phyloP scores from a whole-genome alignment of 805 yeast genomes.

The Suhomyces kilbournensis region DNA sequence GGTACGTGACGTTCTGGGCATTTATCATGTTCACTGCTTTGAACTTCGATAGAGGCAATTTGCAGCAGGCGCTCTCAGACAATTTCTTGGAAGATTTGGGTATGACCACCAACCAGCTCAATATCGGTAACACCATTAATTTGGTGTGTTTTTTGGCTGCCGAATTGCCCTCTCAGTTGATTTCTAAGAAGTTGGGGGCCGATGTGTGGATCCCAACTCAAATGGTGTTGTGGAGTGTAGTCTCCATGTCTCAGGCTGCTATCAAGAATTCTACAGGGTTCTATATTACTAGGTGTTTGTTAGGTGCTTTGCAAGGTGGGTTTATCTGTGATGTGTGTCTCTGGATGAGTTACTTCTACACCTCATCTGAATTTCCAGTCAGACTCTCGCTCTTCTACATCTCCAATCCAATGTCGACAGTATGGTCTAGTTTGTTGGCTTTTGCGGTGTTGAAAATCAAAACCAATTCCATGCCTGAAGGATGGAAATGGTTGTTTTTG shows the following conservation, averaged over 20 bases:
- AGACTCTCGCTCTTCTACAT: constrained; percentile 62
- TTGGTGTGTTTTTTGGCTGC: constrained; percentile 21
- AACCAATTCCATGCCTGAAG: constrained; percentile 42
- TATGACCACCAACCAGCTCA: constrained; percentile 22
- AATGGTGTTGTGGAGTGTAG: constrained; percentile 22
- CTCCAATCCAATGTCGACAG: constrained; percentile 47
- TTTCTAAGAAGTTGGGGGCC: constrained; percentile 24
- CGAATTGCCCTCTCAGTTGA: constrained; percentile 25
- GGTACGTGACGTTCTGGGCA: constrained; percentile 22
- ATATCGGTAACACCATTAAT: constrained; percentile 21
- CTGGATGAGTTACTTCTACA: constrained; percentile 68
- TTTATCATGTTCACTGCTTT: constrained; percentile 21
- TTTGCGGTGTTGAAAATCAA: constrained; percentile 53
- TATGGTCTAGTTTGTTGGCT: constrained; percentile 45
- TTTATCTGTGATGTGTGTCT: constrained; percentile 58
- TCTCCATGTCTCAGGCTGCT: constrained; percentile 19
- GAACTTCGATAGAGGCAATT: constrained; percentile 24
- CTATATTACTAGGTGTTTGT: constrained; percentile 20
- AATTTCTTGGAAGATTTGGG: constrained; percentile 19
- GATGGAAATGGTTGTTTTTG: constrained; percentile 68
- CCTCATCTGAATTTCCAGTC: constrained; percentile 53
- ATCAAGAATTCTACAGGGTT: constrained; percentile 17
- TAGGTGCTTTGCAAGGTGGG: constrained; percentile 26
- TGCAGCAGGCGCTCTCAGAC: constrained; percentile 24
- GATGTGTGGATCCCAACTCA: constrained; percentile 25